These are phyloP conservation scores for Geotrichum siamense DNA, from an alignment of 1,139 yeast species.

Conservation along the genomic window DNA sequence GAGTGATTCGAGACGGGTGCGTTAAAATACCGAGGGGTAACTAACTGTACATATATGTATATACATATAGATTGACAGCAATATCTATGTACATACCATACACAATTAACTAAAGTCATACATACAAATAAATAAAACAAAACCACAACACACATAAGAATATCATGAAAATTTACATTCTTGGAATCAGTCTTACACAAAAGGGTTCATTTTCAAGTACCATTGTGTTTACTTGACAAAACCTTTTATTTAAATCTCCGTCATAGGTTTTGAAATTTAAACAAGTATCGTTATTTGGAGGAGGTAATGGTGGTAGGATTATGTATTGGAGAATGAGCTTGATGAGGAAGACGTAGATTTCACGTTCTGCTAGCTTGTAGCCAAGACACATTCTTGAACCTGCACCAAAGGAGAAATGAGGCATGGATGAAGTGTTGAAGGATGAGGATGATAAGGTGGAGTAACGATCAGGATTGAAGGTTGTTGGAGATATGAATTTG, in stretches of 20 bases:
- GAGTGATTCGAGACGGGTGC: too few species aligned
- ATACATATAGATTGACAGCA: too few species aligned
- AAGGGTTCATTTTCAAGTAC: constrained; percentile 53
- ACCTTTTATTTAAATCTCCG: constrained; percentile 44
- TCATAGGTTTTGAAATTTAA: constrained; percentile 33
- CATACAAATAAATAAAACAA: too few species aligned
- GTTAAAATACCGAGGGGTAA: too few species aligned
- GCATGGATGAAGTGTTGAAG: neutral
- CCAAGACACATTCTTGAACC: constrained; percentile 71
- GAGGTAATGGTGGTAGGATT: constrained; percentile 40
- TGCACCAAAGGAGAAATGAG: constrained; percentile 59
- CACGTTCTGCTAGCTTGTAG: constrained; percentile 51
- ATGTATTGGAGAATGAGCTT: constrained; percentile 39
- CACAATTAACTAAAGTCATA: too few species aligned
- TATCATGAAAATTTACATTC: constrained; percentile 19
- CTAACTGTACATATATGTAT: too few species aligned
- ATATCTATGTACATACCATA: too few species aligned
- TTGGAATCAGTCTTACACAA: constrained; percentile 34
- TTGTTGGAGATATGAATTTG: constrained; percentile 42
- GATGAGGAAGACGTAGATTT: constrained; percentile 45
- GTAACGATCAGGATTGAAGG: constrained; percentile 56
- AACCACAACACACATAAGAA: too few species aligned
- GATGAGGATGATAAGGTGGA: constrained; percentile 1
- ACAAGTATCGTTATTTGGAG: neutral
- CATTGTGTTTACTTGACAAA: constrained; percentile 46